Evolutionary conservation across 2,329 filamentous ascomycete species (phyloP).

Genomic region (Aspergillus eucalypticola): DNA sequence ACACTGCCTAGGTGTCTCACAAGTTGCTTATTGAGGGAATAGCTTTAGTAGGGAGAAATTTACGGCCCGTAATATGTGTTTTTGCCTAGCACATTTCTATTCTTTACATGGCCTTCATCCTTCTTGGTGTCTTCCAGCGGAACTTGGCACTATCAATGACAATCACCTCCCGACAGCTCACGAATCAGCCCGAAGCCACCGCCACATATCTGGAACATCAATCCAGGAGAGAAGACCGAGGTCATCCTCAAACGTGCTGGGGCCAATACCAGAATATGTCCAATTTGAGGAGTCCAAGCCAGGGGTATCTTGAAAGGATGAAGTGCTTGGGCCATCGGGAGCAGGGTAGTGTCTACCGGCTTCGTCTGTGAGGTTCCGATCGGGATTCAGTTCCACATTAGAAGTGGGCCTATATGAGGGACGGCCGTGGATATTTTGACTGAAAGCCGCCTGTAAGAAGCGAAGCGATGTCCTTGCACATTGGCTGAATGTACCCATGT

Average conservation of each 20-base stretch:
- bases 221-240: background rate
- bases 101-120: too few species aligned
- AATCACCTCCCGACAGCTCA: background rate
- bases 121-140: too few species aligned
- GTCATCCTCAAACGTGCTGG: background rate
- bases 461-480: constrained; percentile 33
- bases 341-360: background rate
- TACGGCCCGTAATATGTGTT: too few species aligned
- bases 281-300: background rate
- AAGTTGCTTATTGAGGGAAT: too few species aligned
- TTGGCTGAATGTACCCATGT: constrained; percentile 31
- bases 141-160: too few species aligned
- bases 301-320: background rate
- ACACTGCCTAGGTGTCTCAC: too few species aligned
- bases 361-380: background rate
- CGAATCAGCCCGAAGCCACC: background rate
- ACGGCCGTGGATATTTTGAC: background rate
- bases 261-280: background rate
- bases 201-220: background rate
- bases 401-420: background rate
- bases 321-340: background rate
- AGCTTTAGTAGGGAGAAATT: too few species aligned
- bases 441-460: constrained; percentile 26
- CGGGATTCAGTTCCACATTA: background rate
- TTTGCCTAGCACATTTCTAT: too few species aligned